Evolutionary conservation across 2,329 filamentous ascomycete species (phyloP), one percentile per base, ranked within the genome.

Genomic region (Botrytis squamosa): DNA sequence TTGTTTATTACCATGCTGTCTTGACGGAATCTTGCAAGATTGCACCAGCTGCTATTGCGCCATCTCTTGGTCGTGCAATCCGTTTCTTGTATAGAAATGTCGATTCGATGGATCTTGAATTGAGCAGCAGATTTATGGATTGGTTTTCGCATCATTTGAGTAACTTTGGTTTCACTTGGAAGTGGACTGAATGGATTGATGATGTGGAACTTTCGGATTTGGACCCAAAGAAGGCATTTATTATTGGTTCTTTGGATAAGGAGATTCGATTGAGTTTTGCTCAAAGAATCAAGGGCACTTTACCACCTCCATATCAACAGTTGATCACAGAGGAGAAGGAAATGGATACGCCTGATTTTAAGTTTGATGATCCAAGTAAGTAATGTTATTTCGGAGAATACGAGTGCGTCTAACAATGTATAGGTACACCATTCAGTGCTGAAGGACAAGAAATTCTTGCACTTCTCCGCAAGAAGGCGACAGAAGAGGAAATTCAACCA

Each of bases 91-190:
- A 97, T 85, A 90, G 93, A 76, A 94, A 92, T 81, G 86, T 93
- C 16, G 91, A 94, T 74, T 88, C 88, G 3, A 90, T 98, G 86
- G 96, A 99, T 80, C 86, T 98, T 66, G 95, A 98, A 83, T 85
- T 99, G 62, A 88, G 86, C 73, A 92, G 95, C 80, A 90, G 96
- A 40, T 98, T 98, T 84, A 86, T 97, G 81, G 95, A 98, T 82
- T 99, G 96, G 96, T 99, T 99, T 81, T 89, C 95, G 29, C 96
- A 99, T 82, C 96, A 99, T 84, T 85, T 99, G 77, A 98, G 95
- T 84, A 99, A 99, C 84, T 99, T 99, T 81, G 96, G 97, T 71
- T 99, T 98, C 82, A 96, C 96, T 16, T 99, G 96, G 96, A 98
- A 98, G 84, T 99, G 96, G 96, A 91, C 92, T 25, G 96, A 99